Base-by-base conservation (phyloP, 2,329 filamentous ascomycete species). In the Paraphoma chrysanthemicola region DNA sequence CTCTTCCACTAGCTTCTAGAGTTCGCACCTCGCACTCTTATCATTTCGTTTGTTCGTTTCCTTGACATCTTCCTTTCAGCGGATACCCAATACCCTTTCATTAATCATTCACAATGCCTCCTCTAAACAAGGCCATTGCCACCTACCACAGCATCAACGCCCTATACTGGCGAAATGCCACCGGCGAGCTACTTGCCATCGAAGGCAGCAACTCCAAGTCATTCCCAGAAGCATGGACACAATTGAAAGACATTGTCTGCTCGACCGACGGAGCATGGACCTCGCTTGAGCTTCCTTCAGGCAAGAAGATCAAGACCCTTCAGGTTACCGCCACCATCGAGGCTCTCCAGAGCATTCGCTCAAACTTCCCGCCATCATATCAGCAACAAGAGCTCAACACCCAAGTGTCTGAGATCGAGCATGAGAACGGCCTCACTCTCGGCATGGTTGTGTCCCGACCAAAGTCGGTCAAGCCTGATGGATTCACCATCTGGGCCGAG, bases 51-150 rank as follows among this genome's bases (percentile, higher is more conserved):
- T 56, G 38, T 53, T 30, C 44, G 18, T 56, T 54, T 46, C 39
- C 31, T 46, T 54, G 43, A 23, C 44, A 51, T 57, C 42, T 48
- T 47, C 17, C 17, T 30, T 45, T 55, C 53, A 60, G 44, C 54
- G 43, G 46, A 44, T 54, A 47, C 33, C 49, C 48, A 31, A 39
- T 42, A 18, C 44, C 9, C 46, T 59, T 39, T 51, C 50, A 46
- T 62, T 51, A 53, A 53, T 54, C 7, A 23, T 52, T 41, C 53
- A 68, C 43, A 54, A 71, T 71, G 65, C 51, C 68, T 53, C 62
- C 66, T 23, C 64, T 73, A 29, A 72, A 73, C 58, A 68, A 69
- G 52, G 69, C 68, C 39, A 57, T 66, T 30, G 67, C 68, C 29
- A 63, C 66, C 17, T 72, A 72, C 41, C 69, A 72, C 55, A 64